Conservation (phyloP, 2,329 filamentous ascomycete genomes). For the Karstenula rhodostoma region DNA sequence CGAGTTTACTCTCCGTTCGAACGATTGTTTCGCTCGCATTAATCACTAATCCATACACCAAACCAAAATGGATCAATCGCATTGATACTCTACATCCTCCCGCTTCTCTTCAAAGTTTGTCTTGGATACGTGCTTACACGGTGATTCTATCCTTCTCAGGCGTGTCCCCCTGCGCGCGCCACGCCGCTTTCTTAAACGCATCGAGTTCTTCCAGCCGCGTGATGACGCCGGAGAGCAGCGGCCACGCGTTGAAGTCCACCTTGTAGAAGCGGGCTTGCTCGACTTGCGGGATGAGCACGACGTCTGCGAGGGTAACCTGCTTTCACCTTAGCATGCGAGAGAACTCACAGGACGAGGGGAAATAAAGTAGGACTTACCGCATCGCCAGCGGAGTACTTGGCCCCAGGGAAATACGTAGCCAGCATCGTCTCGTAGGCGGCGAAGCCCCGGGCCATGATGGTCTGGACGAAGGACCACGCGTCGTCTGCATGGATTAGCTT, state of each 20-base stretch:
- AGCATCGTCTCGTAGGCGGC: conserved; percentile 62
- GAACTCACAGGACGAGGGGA: no score
- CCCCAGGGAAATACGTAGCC: conserved; percentile 44
- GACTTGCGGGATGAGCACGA: conserved; percentile 65
- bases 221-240: conserved; percentile 57
- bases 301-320: conserved; percentile 65
- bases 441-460: conserved; percentile 62
- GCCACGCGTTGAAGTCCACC: conserved; percentile 61
- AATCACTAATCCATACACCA: background rate
- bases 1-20: background rate
- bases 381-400: conserved; percentile 65
- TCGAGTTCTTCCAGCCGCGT: conserved; percentile 58
- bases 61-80: no score
- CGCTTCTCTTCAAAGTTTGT: no score
- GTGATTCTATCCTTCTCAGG: conserved; percentile 49
- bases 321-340: no score
- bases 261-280: conserved; percentile 65
- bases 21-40: background rate
- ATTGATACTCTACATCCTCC: background rate
- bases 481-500: conserved; percentile 5
- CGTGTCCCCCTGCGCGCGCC: conserved; percentile 58
- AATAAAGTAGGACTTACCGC: no score
- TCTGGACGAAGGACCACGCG: conserved; percentile 5
- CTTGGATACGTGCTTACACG: background rate
- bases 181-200: conserved; percentile 60